Base-by-base conservation (phyloP, 2,329 filamentous ascomycete genomes). In the Aureobasidium melanogenum region DNA sequence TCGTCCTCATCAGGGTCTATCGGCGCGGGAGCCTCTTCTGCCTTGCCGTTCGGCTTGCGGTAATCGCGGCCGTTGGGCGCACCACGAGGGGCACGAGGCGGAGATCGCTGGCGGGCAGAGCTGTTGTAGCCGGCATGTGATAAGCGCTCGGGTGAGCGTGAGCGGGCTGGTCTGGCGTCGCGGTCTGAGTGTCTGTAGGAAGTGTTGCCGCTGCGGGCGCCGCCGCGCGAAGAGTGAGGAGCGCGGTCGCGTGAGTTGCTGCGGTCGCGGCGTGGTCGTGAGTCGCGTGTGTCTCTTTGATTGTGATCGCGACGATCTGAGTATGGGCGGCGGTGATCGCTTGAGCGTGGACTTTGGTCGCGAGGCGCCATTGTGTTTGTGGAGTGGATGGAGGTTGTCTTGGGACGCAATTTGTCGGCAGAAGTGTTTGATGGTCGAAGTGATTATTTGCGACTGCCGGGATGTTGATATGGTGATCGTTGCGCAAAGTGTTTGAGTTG, bases 1-100 rank as follows among this genome's bases (percentile, higher is more conserved):
- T 86, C 84, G 64, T 87, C 86, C 64, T 92, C 66, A 44, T 69
- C 65, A 6, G 54, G 54, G n/a, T 46, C 36, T 22, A 34, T 32
- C 26, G 26, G 62, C 52, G 71, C 70, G 12, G 62, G 60, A 5
- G 47, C 57, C n/a, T 64, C 64, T 39, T 64, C 66, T 65, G 67
- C 68, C 38, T 67, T 64, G 15, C 64, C 52, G 15, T 66, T 63
- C 28, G 38, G 26, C 14, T 56, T 56, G 38, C 52, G 26, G 28
- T 32, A 39, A 39, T 61, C 19, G 26, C 48, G 56, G 0, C 24
- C 14, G n/a, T 48, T 39, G 19, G 58, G 36, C 26, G 47, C 38
- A 9, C 44, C 38, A 28, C 58, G 58, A 12, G 58, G 36, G 24
- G n/a, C 38, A 14, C 46, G 58, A 1, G 47, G 30, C 5, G 46